Evolutionary conservation across 2,329 filamentous ascomycete species (phyloP).

Genomic region (Triangularia setosa): DNA sequence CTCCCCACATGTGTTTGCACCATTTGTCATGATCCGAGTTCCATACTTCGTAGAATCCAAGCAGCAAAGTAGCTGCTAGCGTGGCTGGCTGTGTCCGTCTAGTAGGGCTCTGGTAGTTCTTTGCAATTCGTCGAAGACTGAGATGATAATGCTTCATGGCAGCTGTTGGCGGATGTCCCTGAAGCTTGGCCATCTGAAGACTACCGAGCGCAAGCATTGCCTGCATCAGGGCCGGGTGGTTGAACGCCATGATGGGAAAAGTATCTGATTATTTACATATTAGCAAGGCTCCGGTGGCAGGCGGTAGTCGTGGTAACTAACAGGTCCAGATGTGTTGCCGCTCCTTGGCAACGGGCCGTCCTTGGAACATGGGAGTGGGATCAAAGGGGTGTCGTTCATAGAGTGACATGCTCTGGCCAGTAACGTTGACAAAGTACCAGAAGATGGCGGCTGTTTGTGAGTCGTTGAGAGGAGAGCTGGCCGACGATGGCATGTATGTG

Average conservation of each 20-base stretch:
- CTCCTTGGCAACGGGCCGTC: slow-evolving; percentile 56
- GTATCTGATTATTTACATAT: slow-evolving; percentile 51
- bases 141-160: slow-evolving; percentile 91
- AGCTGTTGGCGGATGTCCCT: slow-evolving; percentile 68
- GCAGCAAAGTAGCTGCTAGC: slow-evolving; percentile 78
- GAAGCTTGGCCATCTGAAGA: slow-evolving; percentile 81
- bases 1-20: slow-evolving; percentile 87
- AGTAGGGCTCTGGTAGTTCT: slow-evolving; percentile 65
- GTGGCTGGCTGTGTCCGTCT: slow-evolving; percentile 74
- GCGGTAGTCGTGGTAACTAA: slow-evolving; percentile 33
- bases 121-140: slow-evolving; percentile 72
- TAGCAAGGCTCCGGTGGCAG: neutral
- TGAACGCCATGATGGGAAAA: slow-evolving; percentile 77
- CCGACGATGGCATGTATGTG: slow-evolving; percentile 62
- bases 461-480: slow-evolving; percentile 72
- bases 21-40: slow-evolving; percentile 92
- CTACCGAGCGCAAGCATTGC: slow-evolving; percentile 85
- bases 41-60: slow-evolving; percentile 93
- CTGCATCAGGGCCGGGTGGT: slow-evolving; percentile 82
- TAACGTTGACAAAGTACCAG: slow-evolving; percentile 86
- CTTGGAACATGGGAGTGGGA: slow-evolving; percentile 61
- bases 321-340: slow-evolving; percentile 64
- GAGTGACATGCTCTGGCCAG: slow-evolving; percentile 78
- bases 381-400: slow-evolving; percentile 81
- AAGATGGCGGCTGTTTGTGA: slow-evolving; percentile 78